Evolutionary conservation across 2,329 filamentous ascomycete species (phyloP).

Genomic region (Colletotrichum orchidophilum): DNA sequence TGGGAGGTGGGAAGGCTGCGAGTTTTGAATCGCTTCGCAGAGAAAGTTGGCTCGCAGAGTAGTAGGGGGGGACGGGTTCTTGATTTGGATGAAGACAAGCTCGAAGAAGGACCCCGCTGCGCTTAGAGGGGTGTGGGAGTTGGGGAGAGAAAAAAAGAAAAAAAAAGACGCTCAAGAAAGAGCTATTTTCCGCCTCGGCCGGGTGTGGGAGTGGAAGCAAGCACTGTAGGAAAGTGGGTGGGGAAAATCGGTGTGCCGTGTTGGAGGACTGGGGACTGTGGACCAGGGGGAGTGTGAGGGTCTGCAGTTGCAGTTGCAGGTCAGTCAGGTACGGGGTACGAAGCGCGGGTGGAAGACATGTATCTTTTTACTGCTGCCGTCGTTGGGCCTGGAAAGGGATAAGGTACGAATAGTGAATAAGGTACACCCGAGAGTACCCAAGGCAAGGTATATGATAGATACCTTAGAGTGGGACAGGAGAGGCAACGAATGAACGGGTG

Average conservation of each 20-base stretch:
- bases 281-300: neutral
- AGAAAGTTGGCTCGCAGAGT: slow-evolving; percentile 19
- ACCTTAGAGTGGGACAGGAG: neutral
- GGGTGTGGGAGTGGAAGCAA: slow-evolving; percentile 9
- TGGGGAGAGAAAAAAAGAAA: neutral
- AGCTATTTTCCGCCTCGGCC: slow-evolving; percentile 12
- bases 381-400: slow-evolving; percentile 3
- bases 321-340: slow-evolving; percentile 1
- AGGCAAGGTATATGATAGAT: neutral
- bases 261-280: neutral
- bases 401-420: neutral
- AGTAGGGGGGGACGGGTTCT: slow-evolving; percentile 21
- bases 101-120: slow-evolving; percentile 21
- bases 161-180: slow-evolving; percentile 6
- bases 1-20: slow-evolving; percentile 29
- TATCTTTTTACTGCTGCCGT: neutral
- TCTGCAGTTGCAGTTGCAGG: neutral
- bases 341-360: neutral
- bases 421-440: too few relatives aligned
- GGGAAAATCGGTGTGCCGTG: neutral
- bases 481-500: slow-evolving; percentile 3
- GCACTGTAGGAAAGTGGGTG: slow-evolving; percentile 16
- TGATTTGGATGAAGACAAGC: slow-evolving; percentile 33
- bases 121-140: slow-evolving; percentile 23
- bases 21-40: slow-evolving; percentile 28